Evolutionary conservation across 2,329 filamentous ascomycete genomes (phyloP).

Genomic region (Arthrobotrys pseudoclavata): DNA sequence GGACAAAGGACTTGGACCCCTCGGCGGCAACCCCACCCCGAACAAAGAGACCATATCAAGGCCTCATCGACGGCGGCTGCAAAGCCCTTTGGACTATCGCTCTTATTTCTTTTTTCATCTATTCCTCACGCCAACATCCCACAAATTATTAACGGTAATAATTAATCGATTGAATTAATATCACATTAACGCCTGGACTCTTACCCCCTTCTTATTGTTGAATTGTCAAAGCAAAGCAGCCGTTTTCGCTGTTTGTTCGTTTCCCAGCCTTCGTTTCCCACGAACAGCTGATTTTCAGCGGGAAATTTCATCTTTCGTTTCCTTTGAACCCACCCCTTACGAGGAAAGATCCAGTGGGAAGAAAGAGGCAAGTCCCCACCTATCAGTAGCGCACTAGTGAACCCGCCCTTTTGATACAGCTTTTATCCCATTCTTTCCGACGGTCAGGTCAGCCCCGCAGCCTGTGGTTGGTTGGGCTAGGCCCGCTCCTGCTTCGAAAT

Average conservation of each 20-base stretch:
- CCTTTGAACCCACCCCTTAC: conserved; percentile 46
- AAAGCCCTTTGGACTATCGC: conserved; percentile 32
- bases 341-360: conserved; percentile 38
- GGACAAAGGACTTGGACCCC: conserved; percentile 38
- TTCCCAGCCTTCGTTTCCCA: conserved; percentile 11
- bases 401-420: conserved; percentile 49
- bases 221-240: conserved; percentile 20
- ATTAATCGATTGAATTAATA: conserved; percentile 41
- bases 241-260: conserved; percentile 34
- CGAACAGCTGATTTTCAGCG: conserved; percentile 37
- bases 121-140: conserved; percentile 24
- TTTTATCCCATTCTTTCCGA: conserved; percentile 59
- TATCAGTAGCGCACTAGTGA: conserved; percentile 37
- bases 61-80: conserved; percentile 46
- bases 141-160: conserved; percentile 41
- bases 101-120: conserved; percentile 26
- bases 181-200: conserved; percentile 14
- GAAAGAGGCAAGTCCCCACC: conserved; percentile 57
- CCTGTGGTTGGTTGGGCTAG: conserved; percentile 50
- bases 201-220: conserved; percentile 7
- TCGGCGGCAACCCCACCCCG: conserved; percentile 56
- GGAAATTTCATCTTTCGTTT: conserved; percentile 49
- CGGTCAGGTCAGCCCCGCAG: conserved; percentile 56
- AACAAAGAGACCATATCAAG: conserved; percentile 37
- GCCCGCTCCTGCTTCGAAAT: conserved; percentile 42